A percentile compares a stretch with the other conserved stretches of the same genome.
phyloP scores from a whole-genome alignment of 2,329 filamentous ascomycete species.

The Simplicillium aogashimaense region DNA sequence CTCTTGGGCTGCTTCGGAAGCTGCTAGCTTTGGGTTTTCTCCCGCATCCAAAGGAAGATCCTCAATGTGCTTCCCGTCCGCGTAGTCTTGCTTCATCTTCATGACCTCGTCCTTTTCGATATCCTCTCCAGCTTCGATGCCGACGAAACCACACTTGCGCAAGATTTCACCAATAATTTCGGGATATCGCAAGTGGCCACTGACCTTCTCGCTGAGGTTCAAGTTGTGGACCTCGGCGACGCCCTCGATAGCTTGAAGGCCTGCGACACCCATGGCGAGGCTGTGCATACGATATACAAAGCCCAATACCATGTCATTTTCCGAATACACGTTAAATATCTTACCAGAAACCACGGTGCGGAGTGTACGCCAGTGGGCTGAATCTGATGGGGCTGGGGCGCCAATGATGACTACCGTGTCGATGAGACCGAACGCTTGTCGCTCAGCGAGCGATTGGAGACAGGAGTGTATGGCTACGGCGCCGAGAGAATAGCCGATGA shows the following conservation, averaged over 20 bases:
- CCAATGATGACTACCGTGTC: conserved; percentile 80
- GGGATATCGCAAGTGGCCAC: conserved; percentile 43
- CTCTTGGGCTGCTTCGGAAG: no score
- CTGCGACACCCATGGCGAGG: conserved; percentile 74
- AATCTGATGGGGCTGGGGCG: conserved; percentile 63
- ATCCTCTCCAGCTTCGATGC: conserved; percentile 30
- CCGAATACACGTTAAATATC: conserved; percentile 80
- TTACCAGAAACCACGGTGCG: conserved; percentile 71
- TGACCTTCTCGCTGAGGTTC: conserved; percentile 41
- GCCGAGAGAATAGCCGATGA: conserved; percentile 75
- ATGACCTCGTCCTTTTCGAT: conserved; percentile 45
- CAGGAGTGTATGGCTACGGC: conserved; percentile 78
- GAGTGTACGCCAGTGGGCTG: conserved; percentile 65
- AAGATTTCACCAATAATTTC: conserved; percentile 40
- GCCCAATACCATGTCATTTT: conserved; percentile 78
- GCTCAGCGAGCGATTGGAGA: conserved; percentile 63
- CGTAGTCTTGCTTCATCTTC: conserved; percentile 28
- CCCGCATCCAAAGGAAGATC: no score
- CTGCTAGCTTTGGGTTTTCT: no score
- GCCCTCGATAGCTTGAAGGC: conserved; percentile 61
- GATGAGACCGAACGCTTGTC: conserved; percentile 72
- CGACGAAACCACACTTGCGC: conserved; percentile 38
- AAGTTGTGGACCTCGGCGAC: conserved; percentile 56
- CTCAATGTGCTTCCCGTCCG: conserved; percentile 16
- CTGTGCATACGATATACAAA: conserved; percentile 81